A percentile compares a stretch with the other conserved stretches of the same genome.
phyloP scores from a whole-genome alignment of 2,329 filamentous ascomycete species.

The Botrytis fragariae region DNA sequence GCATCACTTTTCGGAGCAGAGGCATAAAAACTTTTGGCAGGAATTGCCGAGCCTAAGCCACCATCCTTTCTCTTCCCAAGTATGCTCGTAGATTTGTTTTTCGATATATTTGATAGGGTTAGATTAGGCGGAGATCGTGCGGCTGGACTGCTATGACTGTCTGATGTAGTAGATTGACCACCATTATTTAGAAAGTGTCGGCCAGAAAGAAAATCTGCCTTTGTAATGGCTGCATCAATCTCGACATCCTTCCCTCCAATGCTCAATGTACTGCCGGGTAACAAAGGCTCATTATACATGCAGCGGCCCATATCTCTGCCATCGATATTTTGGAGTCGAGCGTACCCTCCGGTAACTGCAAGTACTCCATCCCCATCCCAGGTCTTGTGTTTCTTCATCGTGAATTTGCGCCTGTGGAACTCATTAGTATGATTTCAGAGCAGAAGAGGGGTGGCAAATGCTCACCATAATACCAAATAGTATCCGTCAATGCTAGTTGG shows the following conservation, averaged over 20 bases:
- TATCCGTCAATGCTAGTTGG: constrained; percentile 32
- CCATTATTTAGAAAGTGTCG: constrained; percentile 43
- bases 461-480: constrained; percentile 38
- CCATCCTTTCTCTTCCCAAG: constrained; percentile 34
- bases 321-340: constrained; percentile 58
- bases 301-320: constrained; percentile 62
- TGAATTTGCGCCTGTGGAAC: constrained; percentile 59
- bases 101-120: background rate
- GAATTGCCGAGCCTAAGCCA: constrained; percentile 36
- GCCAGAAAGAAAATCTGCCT: constrained; percentile 55
- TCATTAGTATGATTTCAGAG: background rate
- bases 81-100: constrained; percentile 21
- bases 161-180: constrained; percentile 22
- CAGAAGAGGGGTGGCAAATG: background rate
- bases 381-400: constrained; percentile 71
- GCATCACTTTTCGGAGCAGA: constrained; percentile 41
- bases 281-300: constrained; percentile 53
- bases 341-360: constrained; percentile 54
- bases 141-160: constrained; percentile 18
- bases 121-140: constrained; percentile 22
- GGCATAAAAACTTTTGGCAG: constrained; percentile 42
- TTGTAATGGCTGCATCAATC: constrained; percentile 60
- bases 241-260: constrained; percentile 68
- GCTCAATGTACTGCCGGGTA: constrained; percentile 59
- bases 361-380: constrained; percentile 74